Percentiles rank a stretch among this genome's conserved stretches.
Evolutionary conservation across 1,284 basidiomycete genomes (phyloP).

Genomic region (Sporisorium iseilematis-ciliati): DNA sequence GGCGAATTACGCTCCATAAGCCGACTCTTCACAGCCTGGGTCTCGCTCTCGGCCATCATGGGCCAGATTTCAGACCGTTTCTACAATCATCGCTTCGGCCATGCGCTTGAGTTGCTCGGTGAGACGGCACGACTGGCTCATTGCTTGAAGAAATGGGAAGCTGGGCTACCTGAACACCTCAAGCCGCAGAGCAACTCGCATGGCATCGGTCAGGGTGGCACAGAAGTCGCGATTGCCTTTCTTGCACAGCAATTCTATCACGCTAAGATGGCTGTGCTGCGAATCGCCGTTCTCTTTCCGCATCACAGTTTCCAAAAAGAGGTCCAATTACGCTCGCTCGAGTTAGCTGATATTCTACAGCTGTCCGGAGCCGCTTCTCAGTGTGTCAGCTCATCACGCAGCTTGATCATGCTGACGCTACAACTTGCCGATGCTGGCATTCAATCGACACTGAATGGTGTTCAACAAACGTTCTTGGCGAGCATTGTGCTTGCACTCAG

Average conservation of each 20-base stretch:
- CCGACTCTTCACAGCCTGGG: slow-evolving; percentile 12
- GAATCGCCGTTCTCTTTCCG: slow-evolving; percentile 17
- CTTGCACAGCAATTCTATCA: slow-evolving; percentile 21
- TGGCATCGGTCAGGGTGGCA: background rate
- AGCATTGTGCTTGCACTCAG: slow-evolving; percentile 19
- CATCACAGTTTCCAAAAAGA: slow-evolving; percentile 13
- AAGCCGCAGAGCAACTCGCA: slow-evolving; percentile 17
- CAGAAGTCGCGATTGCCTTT: slow-evolving; percentile 5
- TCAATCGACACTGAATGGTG: slow-evolving; percentile 14
- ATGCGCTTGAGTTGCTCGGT: slow-evolving; percentile 16
- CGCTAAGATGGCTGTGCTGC: slow-evolving; percentile 22
- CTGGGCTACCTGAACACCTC: slow-evolving; percentile 6
- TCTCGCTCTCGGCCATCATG: slow-evolving; percentile 19
- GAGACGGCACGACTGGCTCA: slow-evolving; percentile 16
- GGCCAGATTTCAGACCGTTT: slow-evolving; percentile 21
- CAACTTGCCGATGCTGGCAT: slow-evolving; percentile 13
- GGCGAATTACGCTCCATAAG: background rate
- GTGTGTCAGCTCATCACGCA: slow-evolving; percentile 10
- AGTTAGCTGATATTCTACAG: slow-evolving; percentile 9
- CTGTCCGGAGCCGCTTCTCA: slow-evolving; percentile 15
- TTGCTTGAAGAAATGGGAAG: slow-evolving; percentile 10
- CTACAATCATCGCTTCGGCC: slow-evolving; percentile 19
- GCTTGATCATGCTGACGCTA: slow-evolving; percentile 12
- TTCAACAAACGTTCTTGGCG: slow-evolving; percentile 12
- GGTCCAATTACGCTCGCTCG: slow-evolving; percentile 7